Percentiles rank a stretch among this genome's conserved stretches.
These are phyloP conservation scores for Colletotrichum sublineola DNA, from an alignment of 2,329 filamentous ascomycete species.

Conservation along the genomic window DNA sequence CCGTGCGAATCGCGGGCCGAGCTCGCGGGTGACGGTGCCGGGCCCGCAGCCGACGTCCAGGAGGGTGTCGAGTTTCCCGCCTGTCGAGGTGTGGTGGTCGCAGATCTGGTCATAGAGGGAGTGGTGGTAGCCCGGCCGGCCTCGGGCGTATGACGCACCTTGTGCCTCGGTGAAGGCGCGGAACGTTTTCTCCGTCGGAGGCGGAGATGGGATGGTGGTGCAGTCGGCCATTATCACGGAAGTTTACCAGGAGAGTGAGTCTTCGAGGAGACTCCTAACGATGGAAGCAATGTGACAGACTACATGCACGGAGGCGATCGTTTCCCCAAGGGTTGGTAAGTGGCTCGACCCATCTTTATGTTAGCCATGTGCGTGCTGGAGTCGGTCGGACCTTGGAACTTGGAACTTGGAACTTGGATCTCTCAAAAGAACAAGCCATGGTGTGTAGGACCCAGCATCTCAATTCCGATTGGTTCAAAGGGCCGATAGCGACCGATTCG, in stretches of 20 bases:
- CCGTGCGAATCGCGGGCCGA: constrained; percentile 60
- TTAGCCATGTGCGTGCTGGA: constrained; percentile 12
- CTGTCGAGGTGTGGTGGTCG: constrained; percentile 59
- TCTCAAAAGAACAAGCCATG: not conserved
- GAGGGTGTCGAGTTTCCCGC: constrained; percentile 57
- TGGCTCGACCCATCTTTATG: constrained; percentile 23
- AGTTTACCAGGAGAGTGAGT: too few relatives aligned
- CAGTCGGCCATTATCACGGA: constrained; percentile 18
- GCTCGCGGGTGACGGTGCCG: constrained; percentile 60
- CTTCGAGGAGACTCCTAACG: not conserved
- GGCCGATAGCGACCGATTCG: not conserved
- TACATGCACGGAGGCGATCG: not conserved
- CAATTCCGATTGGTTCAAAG: not conserved
- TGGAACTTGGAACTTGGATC: not conserved
- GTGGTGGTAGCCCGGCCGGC: constrained; percentile 58
- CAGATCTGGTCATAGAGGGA: constrained; percentile 62
- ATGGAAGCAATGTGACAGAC: too few relatives aligned
- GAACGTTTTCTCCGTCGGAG: constrained; percentile 55
- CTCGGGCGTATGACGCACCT: constrained; percentile 58
- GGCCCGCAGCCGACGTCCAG: constrained; percentile 71
- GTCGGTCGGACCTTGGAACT: not conserved
- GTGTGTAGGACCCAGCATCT: not conserved
- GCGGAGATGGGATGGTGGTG: constrained; percentile 12
- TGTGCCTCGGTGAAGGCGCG: constrained; percentile 58
- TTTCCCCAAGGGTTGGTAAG: not conserved